Evolutionary conservation across 495 filamentous ascomycete genomes (phyloP).

Genomic region (Glutinoglossum americanum): DNA sequence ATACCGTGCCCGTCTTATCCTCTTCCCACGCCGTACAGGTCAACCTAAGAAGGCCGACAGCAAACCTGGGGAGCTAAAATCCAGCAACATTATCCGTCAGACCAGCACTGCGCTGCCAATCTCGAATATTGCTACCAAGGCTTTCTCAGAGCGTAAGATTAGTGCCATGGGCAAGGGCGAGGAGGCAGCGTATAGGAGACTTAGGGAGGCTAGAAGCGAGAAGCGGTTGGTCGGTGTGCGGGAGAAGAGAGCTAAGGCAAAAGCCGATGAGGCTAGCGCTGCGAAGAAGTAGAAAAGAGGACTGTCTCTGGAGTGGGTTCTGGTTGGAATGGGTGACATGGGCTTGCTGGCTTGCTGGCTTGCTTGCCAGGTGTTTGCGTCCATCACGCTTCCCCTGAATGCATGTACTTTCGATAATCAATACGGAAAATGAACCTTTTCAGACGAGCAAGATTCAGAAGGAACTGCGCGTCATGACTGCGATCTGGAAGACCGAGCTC

Average conservation of each 20-base stretch:
- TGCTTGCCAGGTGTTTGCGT: neutral
- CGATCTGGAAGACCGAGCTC: neutral
- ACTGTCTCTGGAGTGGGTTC: neutral
- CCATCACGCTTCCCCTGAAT: neutral
- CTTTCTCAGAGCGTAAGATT: conserved; percentile 61
- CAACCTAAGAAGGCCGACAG: conserved; percentile 80
- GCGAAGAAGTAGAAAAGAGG: conserved; percentile 58
- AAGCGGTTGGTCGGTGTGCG: conserved; percentile 59
- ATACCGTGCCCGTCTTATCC: conserved; percentile 83
- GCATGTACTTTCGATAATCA: conserved; percentile 1
- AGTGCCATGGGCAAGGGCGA: conserved; percentile 52
- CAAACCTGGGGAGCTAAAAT: conserved; percentile 64
- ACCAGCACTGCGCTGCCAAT: conserved; percentile 45
- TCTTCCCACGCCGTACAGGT: conserved; percentile 90
- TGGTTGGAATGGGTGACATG: neutral
- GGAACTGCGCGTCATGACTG: neutral
- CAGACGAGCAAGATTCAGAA: neutral
- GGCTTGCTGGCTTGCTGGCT: neutral
- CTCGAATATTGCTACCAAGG: conserved; percentile 32
- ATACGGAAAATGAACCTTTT: neutral
- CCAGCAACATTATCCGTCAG: conserved; percentile 41
- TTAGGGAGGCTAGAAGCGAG: conserved; percentile 72
- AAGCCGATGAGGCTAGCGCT: conserved; percentile 71
- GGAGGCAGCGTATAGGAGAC: conserved; percentile 64
- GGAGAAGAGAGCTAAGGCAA: conserved; percentile 84